phyloP scores from a whole-genome alignment of 495 filamentous ascomycete genomes.

The Penicillium dipodomyicola region DNA sequence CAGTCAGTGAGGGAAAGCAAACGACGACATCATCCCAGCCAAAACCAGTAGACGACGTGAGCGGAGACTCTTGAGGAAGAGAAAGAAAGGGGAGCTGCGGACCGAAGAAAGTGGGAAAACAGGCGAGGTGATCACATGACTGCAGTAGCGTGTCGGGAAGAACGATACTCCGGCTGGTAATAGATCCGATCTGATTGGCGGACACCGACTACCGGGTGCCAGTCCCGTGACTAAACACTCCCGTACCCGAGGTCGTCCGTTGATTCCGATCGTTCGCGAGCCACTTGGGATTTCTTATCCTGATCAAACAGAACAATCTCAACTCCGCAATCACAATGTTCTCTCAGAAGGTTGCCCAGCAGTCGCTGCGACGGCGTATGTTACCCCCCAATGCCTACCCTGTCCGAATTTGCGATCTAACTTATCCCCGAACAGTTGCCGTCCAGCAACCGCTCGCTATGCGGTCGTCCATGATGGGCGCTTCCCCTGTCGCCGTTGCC shows the following conservation, averaged over 20 bases:
- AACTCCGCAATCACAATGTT: constrained; percentile 54
- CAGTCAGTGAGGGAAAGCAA: constrained; percentile 43
- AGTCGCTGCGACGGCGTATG: constrained; percentile 68
- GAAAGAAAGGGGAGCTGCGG: constrained; percentile 18
- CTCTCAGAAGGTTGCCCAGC: constrained; percentile 63
- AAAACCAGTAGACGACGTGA: constrained; percentile 37
- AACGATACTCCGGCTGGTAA: constrained; percentile 42
- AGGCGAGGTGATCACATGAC: constrained; percentile 22
- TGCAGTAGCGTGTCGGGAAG: constrained; percentile 26
- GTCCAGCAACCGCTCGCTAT: constrained; percentile 50
- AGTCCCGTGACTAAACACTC: constrained; percentile 34
- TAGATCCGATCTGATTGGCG: constrained; percentile 39
- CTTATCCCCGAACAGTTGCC: constrained; percentile 40
- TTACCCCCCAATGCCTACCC: constrained; percentile 8
- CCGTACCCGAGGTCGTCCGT: constrained; percentile 48
- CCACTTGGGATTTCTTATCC: constrained; percentile 11
- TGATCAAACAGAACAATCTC: constrained; percentile 21
- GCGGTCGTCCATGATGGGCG: constrained; percentile 50
- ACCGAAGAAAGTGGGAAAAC: constrained; percentile 18
- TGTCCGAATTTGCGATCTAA: constrained; percentile 9
- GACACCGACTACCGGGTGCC: neutral
- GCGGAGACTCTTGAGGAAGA: constrained; percentile 46
- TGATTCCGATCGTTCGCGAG: constrained; percentile 32
- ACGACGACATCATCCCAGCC: constrained; percentile 46
- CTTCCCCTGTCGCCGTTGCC: constrained; percentile 49